Base-by-base conservation (phyloP, 805 yeast genomes). In the Candida manassasensis region DNA sequence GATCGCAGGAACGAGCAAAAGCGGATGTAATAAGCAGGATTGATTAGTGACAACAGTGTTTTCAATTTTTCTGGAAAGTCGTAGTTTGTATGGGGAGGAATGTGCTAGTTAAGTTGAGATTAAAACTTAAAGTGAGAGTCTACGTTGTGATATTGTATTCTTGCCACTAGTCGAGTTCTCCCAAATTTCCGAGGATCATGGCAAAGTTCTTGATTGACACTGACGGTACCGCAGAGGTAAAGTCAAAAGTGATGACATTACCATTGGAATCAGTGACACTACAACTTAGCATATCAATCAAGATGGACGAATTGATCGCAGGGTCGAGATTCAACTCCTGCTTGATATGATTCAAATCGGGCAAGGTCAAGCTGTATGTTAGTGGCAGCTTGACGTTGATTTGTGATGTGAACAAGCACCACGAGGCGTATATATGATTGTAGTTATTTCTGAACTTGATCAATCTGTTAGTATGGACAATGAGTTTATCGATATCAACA, bases 241-340 rank as follows among this genome's bases (percentile, higher is more conserved):
- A 49, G 34, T 55, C 56, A 38, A 55, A 67, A 40, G 56, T 62
- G 15, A 53, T 40, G 4, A 56, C 22, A 5, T 49, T 45, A 1
- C 67, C 70, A 7, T 48, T 43, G 1, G 52, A 38, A 26, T 52
- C 58, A 8, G 55, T 48, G 4, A 53, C 32, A 26, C 62, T 49
- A 22, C 69, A 59, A 26, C 69, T 57, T 8, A 67, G 45, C 73
- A 67, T 67, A 36, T 67, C 71, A 5, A 67, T 67, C 22, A 67
- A 48, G 5, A 63, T 44, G 6, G 55, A 34, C 34, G 65, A 70
- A 11, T 53, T 43, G 14, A 65, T 43, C 3, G 42, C 40, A 15
- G 47, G 50, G 21, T 61, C 69, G n/a, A 65, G 43, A 14, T 49
- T 51, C 21, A 66, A 45, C 4, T 35, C 34, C 2, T 42, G 34